A percentile compares a stretch with the other conserved stretches of the same genome.
Conservation (phyloP, 805 yeast species). For the Metschnikowia borealis region DNA sequence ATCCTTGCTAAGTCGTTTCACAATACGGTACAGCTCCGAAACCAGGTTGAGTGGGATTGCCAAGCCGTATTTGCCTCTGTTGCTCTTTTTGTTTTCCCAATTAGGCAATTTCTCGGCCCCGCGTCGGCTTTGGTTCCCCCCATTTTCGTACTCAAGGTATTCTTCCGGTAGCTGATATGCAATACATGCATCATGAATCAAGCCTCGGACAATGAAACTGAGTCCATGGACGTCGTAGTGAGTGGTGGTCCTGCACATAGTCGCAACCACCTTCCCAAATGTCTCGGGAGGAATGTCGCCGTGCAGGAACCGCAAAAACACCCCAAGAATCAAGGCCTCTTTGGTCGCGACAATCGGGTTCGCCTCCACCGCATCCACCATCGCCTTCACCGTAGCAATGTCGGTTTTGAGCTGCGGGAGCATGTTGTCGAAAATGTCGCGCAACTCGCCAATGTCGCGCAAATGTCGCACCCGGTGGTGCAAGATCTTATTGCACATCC, state of each 20-base stretch:
- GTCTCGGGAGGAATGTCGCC: constrained; percentile 13
- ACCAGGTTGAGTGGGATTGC: constrained; percentile 8
- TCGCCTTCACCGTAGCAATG: constrained; percentile 9
- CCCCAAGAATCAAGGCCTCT: constrained; percentile 6
- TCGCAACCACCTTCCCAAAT: constrained; percentile 5
- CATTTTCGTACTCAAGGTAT: neutral
- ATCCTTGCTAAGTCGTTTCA: constrained; percentile 12
- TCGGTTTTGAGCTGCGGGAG: constrained; percentile 5
- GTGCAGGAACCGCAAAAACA: neutral
- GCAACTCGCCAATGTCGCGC: constrained; percentile 4
- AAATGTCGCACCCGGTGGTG: constrained; percentile 8
- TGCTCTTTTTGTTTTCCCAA: neutral
- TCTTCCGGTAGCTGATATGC: constrained; percentile 8
- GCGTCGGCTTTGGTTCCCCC: no score
- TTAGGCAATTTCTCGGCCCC: neutral
- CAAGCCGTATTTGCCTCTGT: neutral
- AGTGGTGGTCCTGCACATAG: constrained; percentile 8
- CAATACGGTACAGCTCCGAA: constrained; percentile 14
- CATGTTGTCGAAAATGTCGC: neutral
- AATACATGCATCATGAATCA: constrained; percentile 14
- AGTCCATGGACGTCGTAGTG: neutral
- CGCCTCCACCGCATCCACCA: constrained; percentile 11
- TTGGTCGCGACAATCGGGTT: constrained; percentile 6
- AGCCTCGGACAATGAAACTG: constrained; percentile 10
- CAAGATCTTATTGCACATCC: constrained; percentile 28